A percentile compares a stretch with the other conserved stretches of the same genome.
phyloP scores from a whole-genome alignment of 2,329 filamentous ascomycete genomes.

The Pestalotiopsis sp. region DNA sequence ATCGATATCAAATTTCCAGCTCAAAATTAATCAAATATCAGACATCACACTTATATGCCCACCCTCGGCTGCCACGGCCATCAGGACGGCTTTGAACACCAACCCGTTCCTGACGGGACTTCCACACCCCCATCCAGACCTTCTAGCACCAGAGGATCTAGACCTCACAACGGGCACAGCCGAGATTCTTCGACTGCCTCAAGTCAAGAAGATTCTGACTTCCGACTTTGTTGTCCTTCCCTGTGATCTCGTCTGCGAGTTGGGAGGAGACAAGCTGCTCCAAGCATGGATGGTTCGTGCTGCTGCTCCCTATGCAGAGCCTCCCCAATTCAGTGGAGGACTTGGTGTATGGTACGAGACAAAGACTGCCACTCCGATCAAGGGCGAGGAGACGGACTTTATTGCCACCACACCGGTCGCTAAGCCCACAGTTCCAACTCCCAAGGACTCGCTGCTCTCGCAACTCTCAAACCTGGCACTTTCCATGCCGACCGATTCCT shows the following conservation, averaged over 20 bases:
- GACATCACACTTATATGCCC: constrained; percentile 67
- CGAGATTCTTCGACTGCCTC: constrained; percentile 81
- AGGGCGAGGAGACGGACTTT: constrained; percentile 93
- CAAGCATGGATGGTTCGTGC: constrained; percentile 93
- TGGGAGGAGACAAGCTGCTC: constrained; percentile 79
- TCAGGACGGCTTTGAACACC: constrained; percentile 72
- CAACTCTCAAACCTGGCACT: constrained; percentile 80
- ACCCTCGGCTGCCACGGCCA: constrained; percentile 66
- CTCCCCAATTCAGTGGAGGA: constrained; percentile 67
- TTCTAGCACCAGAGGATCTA: constrained; percentile 76
- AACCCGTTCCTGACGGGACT: constrained; percentile 78
- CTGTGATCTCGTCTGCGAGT: constrained; percentile 90
- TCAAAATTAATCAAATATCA: constrained; percentile 28
- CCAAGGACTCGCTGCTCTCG: constrained; percentile 66
- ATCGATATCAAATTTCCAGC: neutral
- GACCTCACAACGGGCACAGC: constrained; percentile 87
- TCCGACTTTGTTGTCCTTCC: constrained; percentile 89
- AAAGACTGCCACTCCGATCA: constrained; percentile 72
- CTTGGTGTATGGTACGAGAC: constrained; percentile 92
- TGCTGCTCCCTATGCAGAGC: constrained; percentile 57
- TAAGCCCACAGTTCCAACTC: constrained; percentile 56
- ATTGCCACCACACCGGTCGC: constrained; percentile 75
- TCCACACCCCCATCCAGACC: constrained; percentile 71
- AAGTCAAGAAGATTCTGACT: constrained; percentile 77
- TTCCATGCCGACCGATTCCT: constrained; percentile 83